A percentile compares a stretch with the other conserved stretches of the same genome.
phyloP scores from a whole-genome alignment of 495 filamentous ascomycete species.

The Trichocladium uniseriatum region DNA sequence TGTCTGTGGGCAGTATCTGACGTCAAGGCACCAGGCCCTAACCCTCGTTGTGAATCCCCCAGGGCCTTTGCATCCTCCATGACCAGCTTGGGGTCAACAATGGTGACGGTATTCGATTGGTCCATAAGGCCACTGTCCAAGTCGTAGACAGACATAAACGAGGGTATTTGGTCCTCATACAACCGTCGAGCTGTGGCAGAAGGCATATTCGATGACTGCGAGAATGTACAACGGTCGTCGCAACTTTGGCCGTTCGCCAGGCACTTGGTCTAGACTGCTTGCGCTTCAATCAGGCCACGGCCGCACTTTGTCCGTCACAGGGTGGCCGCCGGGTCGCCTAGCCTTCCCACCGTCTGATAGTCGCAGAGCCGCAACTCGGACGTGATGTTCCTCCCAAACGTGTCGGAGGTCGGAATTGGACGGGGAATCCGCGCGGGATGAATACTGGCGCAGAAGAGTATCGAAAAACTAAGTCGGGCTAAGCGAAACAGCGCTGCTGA shows the following conservation, averaged over 20 bases:
- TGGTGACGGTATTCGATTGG: slow-evolving; percentile 34
- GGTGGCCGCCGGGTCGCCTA: slow-evolving; percentile 16
- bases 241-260: not conserved
- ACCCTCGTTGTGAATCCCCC: slow-evolving; percentile 22
- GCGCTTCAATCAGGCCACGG: slow-evolving; percentile 18
- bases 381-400: not conserved
- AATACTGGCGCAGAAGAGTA: not conserved
- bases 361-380: slow-evolving; percentile 4
- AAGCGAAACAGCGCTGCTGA: slow-evolving; percentile 30
- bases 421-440: not conserved
- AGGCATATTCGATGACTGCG: slow-evolving; percentile 39
- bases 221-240: not conserved
- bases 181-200: slow-evolving; percentile 42
- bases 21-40: slow-evolving; percentile 28
- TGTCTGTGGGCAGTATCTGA: slow-evolving; percentile 43
- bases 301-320: slow-evolving; percentile 15
- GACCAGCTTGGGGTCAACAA: slow-evolving; percentile 35
- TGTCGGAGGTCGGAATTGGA: not conserved
- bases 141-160: slow-evolving; percentile 64
- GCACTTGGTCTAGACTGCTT: slow-evolving; percentile 7
- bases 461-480: slow-evolving; percentile 1
- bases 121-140: slow-evolving; percentile 38
- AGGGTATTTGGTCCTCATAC: slow-evolving; percentile 60
- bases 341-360: slow-evolving; percentile 13
- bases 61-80: slow-evolving; percentile 30